Base-by-base conservation (phyloP, 176 grass and related monocot genomes). In the Urochloa ruziziensis region DNA sequence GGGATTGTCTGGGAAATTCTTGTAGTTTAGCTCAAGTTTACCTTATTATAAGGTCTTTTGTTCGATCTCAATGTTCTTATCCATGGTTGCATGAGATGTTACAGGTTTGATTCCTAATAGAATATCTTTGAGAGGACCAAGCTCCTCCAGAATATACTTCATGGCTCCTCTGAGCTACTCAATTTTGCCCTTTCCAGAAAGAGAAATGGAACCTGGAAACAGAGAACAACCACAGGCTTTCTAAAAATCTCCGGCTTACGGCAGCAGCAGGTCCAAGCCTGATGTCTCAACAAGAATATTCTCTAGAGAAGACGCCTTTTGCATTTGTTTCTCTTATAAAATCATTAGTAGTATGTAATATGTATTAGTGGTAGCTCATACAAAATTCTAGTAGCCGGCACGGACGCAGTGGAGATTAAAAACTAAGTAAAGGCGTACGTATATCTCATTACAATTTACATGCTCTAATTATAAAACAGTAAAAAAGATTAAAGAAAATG, bases 401-500 rank as follows among this genome's bases (percentile, higher is more conserved):
- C 37, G 30, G 13, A 74, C 35, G 17, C 12, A 21, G 14, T 49
- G 33, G 15, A 71, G 19, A 88, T 51, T 37, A 39, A 1, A 29
- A 39, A 1, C 73, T 88, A 84, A 0, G 76, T 70, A 84, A 67
- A 56, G 36, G 51, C 72, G 83, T 86, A 18, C 78, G 83, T 86
- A 19, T 83, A 19, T 83, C 73, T 82, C 73, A 68, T 51, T 90
- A 90, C 42, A 83, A 77, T 88, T 86, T 89, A 87, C 75, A 85
- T 84, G 59, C 70, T 89, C 88, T 79, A 86, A 46, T 87, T 35
- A 17, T 91, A 75, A 77, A 80, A 79, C 87, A 63, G 89, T 81
- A 39, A 76, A 61, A 85, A 34, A 40, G 39, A 84, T 54, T 21
- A 81, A 67, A 86, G 28, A 48, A 42, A 81, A 37, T 27, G 61